phyloP scores from a whole-genome alignment of 2,329 filamentous ascomycete species.

The Nannizzia gypsea region DNA sequence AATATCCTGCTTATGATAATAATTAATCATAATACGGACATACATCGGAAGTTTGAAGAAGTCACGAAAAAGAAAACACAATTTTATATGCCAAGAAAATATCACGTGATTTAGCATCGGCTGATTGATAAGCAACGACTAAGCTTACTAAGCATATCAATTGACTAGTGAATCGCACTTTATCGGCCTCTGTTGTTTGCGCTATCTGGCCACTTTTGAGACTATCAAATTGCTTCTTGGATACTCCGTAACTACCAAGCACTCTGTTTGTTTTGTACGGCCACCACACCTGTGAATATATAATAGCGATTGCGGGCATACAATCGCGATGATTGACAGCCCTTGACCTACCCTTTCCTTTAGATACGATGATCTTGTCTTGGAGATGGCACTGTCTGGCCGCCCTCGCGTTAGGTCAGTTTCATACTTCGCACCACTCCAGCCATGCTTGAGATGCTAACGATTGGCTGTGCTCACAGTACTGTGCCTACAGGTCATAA shows the following conservation, averaged over 20 bases:
- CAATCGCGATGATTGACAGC: slow-evolving; percentile 7
- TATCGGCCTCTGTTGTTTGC: background rate
- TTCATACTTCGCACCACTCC: background rate
- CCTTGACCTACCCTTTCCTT: background rate
- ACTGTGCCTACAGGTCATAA: slow-evolving; percentile 8
- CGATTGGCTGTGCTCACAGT: slow-evolving; percentile 4
- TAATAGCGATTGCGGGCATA: background rate
- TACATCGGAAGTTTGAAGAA: too few relatives aligned
- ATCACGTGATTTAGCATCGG: too few relatives aligned
- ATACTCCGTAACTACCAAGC: too few relatives aligned
- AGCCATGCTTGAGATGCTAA: background rate
- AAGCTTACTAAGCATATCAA: background rate
- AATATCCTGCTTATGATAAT: too few relatives aligned
- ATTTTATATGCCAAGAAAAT: too few relatives aligned
- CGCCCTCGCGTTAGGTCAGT: slow-evolving; percentile 12
- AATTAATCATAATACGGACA: too few relatives aligned
- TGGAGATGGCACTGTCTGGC: slow-evolving; percentile 15
- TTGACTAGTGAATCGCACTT: background rate
- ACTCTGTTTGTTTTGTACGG: background rate
- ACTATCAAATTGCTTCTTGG: background rate
- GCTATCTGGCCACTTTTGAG: background rate
- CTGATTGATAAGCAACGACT: background rate
- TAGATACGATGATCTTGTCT: slow-evolving; percentile 12
- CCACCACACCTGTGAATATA: background rate
- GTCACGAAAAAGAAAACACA: too few relatives aligned